Percentiles rank a stretch among this genome's conserved stretches.
Conservation (phyloP, 202 grass and related monocot species). For the Setaria viridis region DNA sequence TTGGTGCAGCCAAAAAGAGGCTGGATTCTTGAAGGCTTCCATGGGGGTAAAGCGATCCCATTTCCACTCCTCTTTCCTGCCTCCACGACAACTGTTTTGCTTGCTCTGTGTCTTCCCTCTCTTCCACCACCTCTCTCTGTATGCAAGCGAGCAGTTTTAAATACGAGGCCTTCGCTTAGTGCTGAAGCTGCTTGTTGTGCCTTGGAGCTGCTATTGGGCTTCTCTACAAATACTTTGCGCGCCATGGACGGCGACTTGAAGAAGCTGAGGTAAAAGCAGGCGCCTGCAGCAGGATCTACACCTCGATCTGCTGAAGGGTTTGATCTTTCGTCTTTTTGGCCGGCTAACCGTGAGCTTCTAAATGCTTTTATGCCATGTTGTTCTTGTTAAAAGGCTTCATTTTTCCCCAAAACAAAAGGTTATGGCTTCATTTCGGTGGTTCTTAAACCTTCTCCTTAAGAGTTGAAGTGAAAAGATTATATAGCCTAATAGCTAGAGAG, state of each 20-base stretch:
- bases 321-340: background rate
- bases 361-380: conserved; percentile 5
- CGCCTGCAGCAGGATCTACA: conserved; percentile 12
- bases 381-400: background rate
- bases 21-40: conserved; percentile 55
- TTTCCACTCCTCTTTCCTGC: conserved; percentile 53
- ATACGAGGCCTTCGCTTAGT: conserved; percentile 51
- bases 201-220: conserved; percentile 31
- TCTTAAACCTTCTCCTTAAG: background rate
- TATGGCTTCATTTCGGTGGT: background rate
- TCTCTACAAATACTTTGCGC: conserved; percentile 51
- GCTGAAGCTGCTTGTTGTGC: conserved; percentile 51
- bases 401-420: background rate
- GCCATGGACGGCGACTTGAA: conserved; percentile 48
- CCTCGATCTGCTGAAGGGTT: conserved; percentile 36
- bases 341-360: conserved; percentile 39
- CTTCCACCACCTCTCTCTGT: conserved; percentile 29
- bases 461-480: background rate
- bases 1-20: conserved; percentile 20
- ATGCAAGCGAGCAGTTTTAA: conserved; percentile 55
- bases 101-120: conserved; percentile 26
- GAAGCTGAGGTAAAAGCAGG: conserved; percentile 54
- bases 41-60: conserved; percentile 61
- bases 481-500: background rate
- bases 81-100: conserved; percentile 43